Evolutionary conservation across 1,139 yeast genomes (phyloP), one percentile per base, ranked within the genome.

Genomic region (Saccharomycopsis hybrid): DNA sequence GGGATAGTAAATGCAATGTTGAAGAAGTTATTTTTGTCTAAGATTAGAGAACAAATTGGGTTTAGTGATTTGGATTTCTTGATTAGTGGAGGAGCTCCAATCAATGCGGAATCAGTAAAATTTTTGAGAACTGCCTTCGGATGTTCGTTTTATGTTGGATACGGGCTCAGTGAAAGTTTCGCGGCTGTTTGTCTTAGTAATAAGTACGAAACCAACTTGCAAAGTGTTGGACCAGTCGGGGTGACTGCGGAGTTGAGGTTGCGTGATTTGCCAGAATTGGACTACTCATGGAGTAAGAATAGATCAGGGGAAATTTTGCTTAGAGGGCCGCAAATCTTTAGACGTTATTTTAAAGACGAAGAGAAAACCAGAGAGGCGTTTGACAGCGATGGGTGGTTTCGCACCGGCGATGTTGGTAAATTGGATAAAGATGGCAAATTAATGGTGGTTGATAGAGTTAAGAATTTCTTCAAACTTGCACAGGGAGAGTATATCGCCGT

Each of bases 401-500:
- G 67, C 42, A 78, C 84, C 32, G 84, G 84, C 53, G 82, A 77
- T 59, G 72, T 77, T 57, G 80, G 77, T 2, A 65, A 68, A 46
- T 59, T 77, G 41, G 65, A 63, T 11, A 57, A 57, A 1, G 65
- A 65, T 18, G 75, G 74, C 38, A 65, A 73, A 56, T 61, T 77
- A 11, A 68, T 58, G 49, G 73, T 77, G 47, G 67, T 77, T 54
- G 82, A 77, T 57, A 63, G 82, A 56, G 80, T 76, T 33, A 77
- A 77, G 64, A 77, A 76, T 60, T 76, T 76, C 63, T 77, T 75
- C 67, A 77, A 77, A 59, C 66, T 77, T 58, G 65, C 80, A 4
- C 81, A 77, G 62, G 82, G 82, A 56, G 82, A 77, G 60, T 77
- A 77, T 61, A 71, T 77, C 46, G 74, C 80, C 8, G 78, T 80